Percentiles rank a stretch among this genome's conserved stretches.
Conservation (phyloP, 2,329 filamentous ascomycete genomes). For the Sphaerulina musiva region DNA sequence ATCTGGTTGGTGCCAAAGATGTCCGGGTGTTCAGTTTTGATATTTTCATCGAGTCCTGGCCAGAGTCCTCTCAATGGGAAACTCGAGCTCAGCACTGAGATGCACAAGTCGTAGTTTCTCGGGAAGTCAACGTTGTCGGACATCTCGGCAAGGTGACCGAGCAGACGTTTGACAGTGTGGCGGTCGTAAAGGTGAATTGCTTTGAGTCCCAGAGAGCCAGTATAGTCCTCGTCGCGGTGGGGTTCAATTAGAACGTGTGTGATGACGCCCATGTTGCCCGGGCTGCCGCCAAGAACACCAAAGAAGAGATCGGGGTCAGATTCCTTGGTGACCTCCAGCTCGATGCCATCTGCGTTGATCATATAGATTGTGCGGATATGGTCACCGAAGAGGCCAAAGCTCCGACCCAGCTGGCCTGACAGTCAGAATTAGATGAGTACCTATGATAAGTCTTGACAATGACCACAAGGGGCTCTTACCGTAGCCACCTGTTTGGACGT, state of each 20-base stretch:
- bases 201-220: constrained; percentile 41
- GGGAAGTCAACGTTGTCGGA: constrained; percentile 41
- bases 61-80: constrained; percentile 36
- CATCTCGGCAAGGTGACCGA: constrained; percentile 42
- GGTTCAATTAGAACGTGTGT: constrained; percentile 36
- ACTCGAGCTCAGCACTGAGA: constrained; percentile 43
- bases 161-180: constrained; percentile 36
- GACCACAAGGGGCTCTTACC: constrained; percentile 25
- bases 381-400: constrained; percentile 37
- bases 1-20: constrained; percentile 36
- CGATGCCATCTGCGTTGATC: constrained; percentile 28
- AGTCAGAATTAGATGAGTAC: not conserved
- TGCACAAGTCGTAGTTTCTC: constrained; percentile 44
- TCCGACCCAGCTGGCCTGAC: constrained; percentile 38
- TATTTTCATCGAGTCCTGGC: constrained; percentile 30
- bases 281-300: constrained; percentile 32
- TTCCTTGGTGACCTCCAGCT: constrained; percentile 24
- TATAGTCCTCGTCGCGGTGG: constrained; percentile 36
- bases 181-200: constrained; percentile 40
- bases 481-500: constrained; percentile 46
- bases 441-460: not conserved
- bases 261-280: constrained; percentile 33
- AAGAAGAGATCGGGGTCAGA: constrained; percentile 31
- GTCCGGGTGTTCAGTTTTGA: constrained; percentile 33
- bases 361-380: constrained; percentile 29